Evolutionary conservation across 805 yeast genomes (phyloP).

Genomic region (Candida dajiaensis): DNA sequence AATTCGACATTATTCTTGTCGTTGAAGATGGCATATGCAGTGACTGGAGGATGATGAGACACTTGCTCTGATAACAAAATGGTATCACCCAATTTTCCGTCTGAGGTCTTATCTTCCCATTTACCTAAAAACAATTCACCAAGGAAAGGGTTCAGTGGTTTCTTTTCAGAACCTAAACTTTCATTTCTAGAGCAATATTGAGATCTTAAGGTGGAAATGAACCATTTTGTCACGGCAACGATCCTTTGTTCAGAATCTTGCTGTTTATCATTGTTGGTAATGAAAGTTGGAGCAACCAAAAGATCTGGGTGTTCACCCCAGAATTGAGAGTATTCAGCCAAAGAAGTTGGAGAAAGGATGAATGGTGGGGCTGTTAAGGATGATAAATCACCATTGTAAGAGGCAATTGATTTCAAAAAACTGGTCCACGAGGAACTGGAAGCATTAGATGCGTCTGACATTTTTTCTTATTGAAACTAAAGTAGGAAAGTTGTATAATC

Average conservation of each 20-base stretch:
- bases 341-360: conserved; percentile 83
- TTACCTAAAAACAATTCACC: conserved; percentile 93
- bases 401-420: conserved; percentile 83
- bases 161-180: conserved; percentile 91
- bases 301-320: conserved; percentile 94
- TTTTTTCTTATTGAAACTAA: conserved; percentile 12
- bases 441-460: conserved; percentile 25
- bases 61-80: conserved; percentile 85
- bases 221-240: conserved; percentile 85
- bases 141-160: conserved; percentile 92
- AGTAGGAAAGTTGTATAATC: too few species aligned
- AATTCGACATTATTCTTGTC: conserved; percentile 60
- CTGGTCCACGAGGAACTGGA: conserved; percentile 75
- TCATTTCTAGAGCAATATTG: conserved; percentile 94
- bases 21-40: conserved; percentile 84
- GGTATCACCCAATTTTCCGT: conserved; percentile 64
- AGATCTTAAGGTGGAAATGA: conserved; percentile 82
- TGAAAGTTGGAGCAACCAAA: conserved; percentile 63
- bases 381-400: conserved; percentile 90
- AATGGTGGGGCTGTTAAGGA: conserved; percentile 97
- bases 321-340: conserved; percentile 87
- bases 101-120: conserved; percentile 56
- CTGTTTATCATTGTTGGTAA: conserved; percentile 33
- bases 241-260: conserved; percentile 58
- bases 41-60: conserved; percentile 94